Base-by-base conservation (phyloP, 2,329 filamentous ascomycete genomes). In the Ceratocystis destructans region DNA sequence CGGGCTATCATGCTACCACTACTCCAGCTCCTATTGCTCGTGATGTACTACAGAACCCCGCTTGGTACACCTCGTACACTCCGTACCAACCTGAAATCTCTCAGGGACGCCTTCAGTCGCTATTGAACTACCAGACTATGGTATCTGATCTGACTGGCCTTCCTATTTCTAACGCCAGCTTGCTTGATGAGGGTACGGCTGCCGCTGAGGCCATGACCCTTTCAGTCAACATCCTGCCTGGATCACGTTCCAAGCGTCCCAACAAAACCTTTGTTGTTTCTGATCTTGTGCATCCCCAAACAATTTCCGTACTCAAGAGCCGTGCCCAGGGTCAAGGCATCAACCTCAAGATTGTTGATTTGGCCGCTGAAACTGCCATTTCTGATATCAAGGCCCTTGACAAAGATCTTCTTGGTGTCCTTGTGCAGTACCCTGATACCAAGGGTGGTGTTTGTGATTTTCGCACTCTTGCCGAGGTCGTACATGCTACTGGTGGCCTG, bases 11-110 rank as follows among this genome's bases (percentile, higher is more conserved):
- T 70, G 87, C 85, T 45, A 93, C 90, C n/a, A 83, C 87, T 70
- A 87, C 89, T 0, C 93, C 93, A 3, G 84, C 90, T 66, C 92
- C 96, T 67, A 96, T 97, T 75, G 90, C 94, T 80, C 83, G 92
- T 71, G 96, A 96, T 74, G 82, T 97, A 3, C 79, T 97, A 67
- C 91, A 97, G 80, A 93, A 88, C 74, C 93, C 93, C 4, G 91
- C 87, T 8, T 97, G 93, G 93, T 97, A 97, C 76, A 97, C 93
- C 50, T 96, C 91, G 77, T 96, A 97, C 76, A 96, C 93, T 0
- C 93, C 93, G 17, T 97, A 96, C 77, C 93, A 97, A 78, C 88
- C 93, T 1, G 93, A 97, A 78, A 96, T 97, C 79, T 96, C 91
- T 75, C 93, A 97, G 77, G 93, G 93, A 45, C 86, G 93, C 66